These are phyloP conservation scores for Fraxinus ornus DNA, from an alignment of 305 asterid species.

Conservation along the genomic window DNA sequence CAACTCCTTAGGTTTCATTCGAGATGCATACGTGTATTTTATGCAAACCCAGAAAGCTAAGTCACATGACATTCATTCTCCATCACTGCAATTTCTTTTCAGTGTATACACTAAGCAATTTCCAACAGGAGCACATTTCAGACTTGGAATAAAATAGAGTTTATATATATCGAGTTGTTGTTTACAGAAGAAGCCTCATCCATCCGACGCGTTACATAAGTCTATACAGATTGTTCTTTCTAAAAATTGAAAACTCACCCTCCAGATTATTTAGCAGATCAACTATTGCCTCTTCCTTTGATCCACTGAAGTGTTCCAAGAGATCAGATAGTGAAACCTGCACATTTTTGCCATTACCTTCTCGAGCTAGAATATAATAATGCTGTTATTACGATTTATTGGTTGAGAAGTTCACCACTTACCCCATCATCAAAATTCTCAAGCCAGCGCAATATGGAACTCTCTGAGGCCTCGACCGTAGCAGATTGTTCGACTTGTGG, in stretches of 20 bases:
- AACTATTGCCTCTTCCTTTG: slow-evolving; percentile 48
- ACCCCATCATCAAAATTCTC: slow-evolving; percentile 70
- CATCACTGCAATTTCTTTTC: background rate
- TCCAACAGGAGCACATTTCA: background rate
- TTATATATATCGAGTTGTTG: background rate
- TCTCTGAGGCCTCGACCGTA: slow-evolving; percentile 47
- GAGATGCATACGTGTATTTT: background rate
- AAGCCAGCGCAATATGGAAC: slow-evolving; percentile 55
- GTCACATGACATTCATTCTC: background rate
- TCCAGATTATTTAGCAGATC: slow-evolving; percentile 57
- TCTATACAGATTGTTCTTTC: slow-evolving; percentile 54
- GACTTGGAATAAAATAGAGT: background rate
- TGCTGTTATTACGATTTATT: background rate
- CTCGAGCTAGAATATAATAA: background rate
- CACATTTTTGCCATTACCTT: slow-evolving; percentile 12
- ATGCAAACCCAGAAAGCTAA: background rate
- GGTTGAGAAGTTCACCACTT: slow-evolving; percentile 23
- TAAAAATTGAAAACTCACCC: slow-evolving; percentile 70
- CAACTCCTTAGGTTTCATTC: background rate
- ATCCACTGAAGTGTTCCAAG: slow-evolving; percentile 65
- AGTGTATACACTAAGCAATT: background rate
- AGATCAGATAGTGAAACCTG: slow-evolving; percentile 63
- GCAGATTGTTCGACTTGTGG: slow-evolving; percentile 21
- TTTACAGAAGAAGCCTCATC: background rate
- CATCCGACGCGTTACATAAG: slow-evolving; percentile 45